Percentiles rank a stretch among this genome's conserved stretches.
Evolutionary conservation across 1,284 basidiomycete species (phyloP).

Genomic region (Puccinia novopanici): DNA sequence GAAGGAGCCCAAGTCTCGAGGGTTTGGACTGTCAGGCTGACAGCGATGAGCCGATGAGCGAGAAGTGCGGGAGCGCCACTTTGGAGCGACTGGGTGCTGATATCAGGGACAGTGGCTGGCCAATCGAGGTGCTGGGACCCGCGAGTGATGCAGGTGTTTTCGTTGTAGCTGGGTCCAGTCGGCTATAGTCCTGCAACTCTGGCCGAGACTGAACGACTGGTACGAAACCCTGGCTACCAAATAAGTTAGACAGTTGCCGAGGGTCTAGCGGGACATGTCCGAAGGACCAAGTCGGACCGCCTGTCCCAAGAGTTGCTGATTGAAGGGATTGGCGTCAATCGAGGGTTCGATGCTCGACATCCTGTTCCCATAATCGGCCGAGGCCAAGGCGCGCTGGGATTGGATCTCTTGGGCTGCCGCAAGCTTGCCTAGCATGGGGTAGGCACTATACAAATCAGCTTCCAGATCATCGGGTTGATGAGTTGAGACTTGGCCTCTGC

Average conservation of each 20-base stretch:
- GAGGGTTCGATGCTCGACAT: not conserved
- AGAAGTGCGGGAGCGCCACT: not conserved
- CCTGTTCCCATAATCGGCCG: not conserved
- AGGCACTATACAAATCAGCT: constrained; percentile 9
- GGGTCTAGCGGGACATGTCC: not conserved
- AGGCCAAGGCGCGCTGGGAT: not conserved
- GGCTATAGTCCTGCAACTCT: constrained; percentile 22
- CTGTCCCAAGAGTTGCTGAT: not conserved
- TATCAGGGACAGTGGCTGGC: not conserved
- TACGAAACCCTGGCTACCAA: not conserved
- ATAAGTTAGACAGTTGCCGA: not conserved
- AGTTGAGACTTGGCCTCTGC: not conserved
- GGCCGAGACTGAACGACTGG: constrained; percentile 10
- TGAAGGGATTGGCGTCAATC: not conserved
- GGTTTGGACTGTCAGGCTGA: constrained; percentile 1
- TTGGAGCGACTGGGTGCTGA: not conserved
- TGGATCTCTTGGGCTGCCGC: not conserved
- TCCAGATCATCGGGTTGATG: not conserved
- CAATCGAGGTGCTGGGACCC: not conserved
- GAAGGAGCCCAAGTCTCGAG: not conserved
- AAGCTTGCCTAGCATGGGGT: constrained; percentile 2
- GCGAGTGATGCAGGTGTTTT: not conserved
- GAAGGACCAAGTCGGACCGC: not conserved
- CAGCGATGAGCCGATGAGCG: not conserved
- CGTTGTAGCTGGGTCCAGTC: constrained; percentile 35